Conservation (phyloP, 805 yeast genomes). For the Saccharomycopsis lassenensis region DNA sequence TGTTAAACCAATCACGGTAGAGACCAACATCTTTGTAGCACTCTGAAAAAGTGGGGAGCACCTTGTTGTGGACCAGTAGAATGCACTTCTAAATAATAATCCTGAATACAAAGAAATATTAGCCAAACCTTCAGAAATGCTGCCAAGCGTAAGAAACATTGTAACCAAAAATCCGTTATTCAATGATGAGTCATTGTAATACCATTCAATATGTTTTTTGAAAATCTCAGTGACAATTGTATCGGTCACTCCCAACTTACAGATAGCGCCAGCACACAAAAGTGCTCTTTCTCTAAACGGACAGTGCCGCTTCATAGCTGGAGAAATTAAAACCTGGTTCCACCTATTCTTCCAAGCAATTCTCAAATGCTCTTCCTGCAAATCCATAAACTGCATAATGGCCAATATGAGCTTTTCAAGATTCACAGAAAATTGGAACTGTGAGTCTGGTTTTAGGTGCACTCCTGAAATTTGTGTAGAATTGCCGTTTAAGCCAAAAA, state of each 20-base stretch:
- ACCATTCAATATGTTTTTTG: conserved; percentile 24
- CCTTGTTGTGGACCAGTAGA: conserved; percentile 21
- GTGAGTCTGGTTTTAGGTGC: no score
- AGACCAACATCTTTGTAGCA: conserved; percentile 18
- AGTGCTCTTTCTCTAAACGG: conserved; percentile 59
- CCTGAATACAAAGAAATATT: conserved; percentile 8
- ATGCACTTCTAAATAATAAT: conserved; percentile 17
- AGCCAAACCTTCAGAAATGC: conserved; percentile 28
- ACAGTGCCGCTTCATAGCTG: conserved; percentile 45
- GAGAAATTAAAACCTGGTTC: conserved; percentile 50
- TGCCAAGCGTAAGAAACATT: conserved; percentile 29
- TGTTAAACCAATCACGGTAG: conserved; percentile 5
- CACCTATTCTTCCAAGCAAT: conserved; percentile 51
- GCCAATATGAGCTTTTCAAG: no score
- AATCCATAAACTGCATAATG: conserved; percentile 40
- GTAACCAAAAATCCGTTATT: conserved; percentile 19
- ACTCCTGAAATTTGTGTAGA: no score
- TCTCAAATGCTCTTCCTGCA: conserved; percentile 22
- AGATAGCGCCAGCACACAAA: conserved; percentile 57
- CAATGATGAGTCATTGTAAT: conserved; percentile 23
- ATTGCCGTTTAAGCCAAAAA: conserved; percentile 17
- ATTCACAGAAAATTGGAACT: no score
- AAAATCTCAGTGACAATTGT: conserved; percentile 32
- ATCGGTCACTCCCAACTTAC: conserved; percentile 53
- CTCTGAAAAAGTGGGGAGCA: conserved; percentile 24